Percentiles rank a stretch among this genome's conserved stretches.
Evolutionary conservation across 768 basidiomycete species (phyloP).

Genomic region (Mycena maculata): DNA sequence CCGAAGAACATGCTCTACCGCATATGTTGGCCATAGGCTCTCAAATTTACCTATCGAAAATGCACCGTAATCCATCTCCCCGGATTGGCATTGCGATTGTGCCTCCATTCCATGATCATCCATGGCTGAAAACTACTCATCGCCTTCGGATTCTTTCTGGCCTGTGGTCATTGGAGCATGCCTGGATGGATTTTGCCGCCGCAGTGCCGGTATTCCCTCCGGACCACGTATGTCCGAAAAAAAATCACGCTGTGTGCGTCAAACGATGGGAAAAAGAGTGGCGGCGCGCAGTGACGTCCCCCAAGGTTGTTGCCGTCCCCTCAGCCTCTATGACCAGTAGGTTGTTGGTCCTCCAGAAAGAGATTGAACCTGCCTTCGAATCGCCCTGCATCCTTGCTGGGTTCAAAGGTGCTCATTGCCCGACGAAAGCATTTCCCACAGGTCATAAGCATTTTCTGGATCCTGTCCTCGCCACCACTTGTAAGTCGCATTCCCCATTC

Average conservation of each 20-base stretch:
- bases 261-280: background rate
- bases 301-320: no score
- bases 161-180: background rate
- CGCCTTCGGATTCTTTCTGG: conserved; percentile 7
- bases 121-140: background rate
- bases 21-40: background rate
- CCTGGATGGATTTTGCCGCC: background rate
- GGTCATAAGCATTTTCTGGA: no score
- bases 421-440: no score
- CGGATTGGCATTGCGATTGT: background rate
- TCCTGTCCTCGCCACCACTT: no score
- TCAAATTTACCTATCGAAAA: background rate
- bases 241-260: background rate
- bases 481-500: no score
- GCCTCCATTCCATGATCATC: background rate
- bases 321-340: no score
- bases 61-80: background rate
- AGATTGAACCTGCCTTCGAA: no score
- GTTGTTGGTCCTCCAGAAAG: no score
- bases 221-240: background rate
- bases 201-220: background rate
- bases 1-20: background rate
- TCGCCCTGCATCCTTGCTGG: no score
- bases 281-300: background rate
- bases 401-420: no score